These are phyloP conservation scores for Ceratocystis diversiconidia DNA, from an alignment of 2,329 filamentous ascomycete species.

Conservation along the genomic window DNA sequence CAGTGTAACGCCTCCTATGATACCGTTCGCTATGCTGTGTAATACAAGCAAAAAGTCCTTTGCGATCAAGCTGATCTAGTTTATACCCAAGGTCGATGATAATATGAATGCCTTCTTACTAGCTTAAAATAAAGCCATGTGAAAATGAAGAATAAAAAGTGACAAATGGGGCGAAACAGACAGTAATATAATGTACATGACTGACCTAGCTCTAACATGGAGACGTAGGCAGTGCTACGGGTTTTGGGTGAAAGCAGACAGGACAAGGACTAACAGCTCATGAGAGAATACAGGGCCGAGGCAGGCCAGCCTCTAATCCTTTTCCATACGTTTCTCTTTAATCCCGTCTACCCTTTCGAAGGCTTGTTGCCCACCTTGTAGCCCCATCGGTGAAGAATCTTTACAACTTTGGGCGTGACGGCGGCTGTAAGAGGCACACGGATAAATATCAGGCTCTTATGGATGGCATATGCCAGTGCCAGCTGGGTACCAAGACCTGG, in stretches of 20 bases:
- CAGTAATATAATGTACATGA: constrained; percentile 16
- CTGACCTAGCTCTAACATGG: background rate
- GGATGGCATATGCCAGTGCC: constrained; percentile 85
- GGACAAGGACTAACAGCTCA: background rate
- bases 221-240: no score
- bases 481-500: constrained; percentile 63
- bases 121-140: background rate
- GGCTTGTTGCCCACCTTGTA: constrained; percentile 79
- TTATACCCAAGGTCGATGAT: background rate
- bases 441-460: constrained; percentile 95
- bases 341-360: constrained; percentile 20
- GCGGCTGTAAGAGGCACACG: constrained; percentile 86
- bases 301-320: background rate
- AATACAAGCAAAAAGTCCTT: background rate
- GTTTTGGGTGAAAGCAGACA: background rate
- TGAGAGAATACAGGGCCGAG: background rate
- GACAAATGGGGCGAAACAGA: background rate
- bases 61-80: background rate
- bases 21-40: background rate
- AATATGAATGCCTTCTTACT: background rate
- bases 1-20: background rate
- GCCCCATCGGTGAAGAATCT: constrained; percentile 71
- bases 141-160: background rate
- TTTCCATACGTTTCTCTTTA: background rate
- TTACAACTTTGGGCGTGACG: constrained; percentile 88